Evolutionary conservation across 495 filamentous ascomycete genomes (phyloP).

Genomic region (Platismatia glauca): DNA sequence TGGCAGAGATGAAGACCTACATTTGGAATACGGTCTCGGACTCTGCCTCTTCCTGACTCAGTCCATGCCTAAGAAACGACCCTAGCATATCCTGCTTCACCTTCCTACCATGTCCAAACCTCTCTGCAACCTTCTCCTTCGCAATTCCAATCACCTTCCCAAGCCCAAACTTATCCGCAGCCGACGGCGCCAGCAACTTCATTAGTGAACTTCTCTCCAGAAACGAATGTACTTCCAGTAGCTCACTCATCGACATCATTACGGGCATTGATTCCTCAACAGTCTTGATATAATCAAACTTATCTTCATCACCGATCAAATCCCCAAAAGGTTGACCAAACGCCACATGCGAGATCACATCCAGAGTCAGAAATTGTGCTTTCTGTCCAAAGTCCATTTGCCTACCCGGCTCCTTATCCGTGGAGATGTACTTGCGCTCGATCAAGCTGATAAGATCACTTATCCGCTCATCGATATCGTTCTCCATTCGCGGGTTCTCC

Average conservation of each 20-base stretch:
- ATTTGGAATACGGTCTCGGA: constrained; percentile 37
- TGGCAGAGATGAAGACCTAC: constrained; percentile 16
- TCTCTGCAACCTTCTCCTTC: constrained; percentile 26
- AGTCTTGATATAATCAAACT: neutral
- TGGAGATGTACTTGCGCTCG: constrained; percentile 26
- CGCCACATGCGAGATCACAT: constrained; percentile 40
- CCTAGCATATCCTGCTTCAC: constrained; percentile 36
- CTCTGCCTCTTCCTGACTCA: constrained; percentile 31
- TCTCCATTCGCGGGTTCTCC: constrained; percentile 40
- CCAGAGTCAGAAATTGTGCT: constrained; percentile 42
- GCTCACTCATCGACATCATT: neutral
- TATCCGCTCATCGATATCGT: constrained; percentile 37
- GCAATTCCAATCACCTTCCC: constrained; percentile 24
- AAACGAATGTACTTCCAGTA: constrained; percentile 12
- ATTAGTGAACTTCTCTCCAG: constrained; percentile 24
- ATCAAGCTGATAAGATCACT: constrained; percentile 33
- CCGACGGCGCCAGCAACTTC: constrained; percentile 25
- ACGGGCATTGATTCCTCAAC: neutral
- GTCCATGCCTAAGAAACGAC: constrained; percentile 37
- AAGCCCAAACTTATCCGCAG: constrained; percentile 25
- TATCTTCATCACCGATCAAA: constrained; percentile 17
- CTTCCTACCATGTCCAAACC: constrained; percentile 28
- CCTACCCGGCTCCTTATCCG: constrained; percentile 19
- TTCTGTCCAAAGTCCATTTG: constrained; percentile 37
- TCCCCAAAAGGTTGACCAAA: constrained; percentile 42